Base-by-base conservation (phyloP, 2,329 filamentous ascomycete genomes). In the Fusarium odoratissimum region DNA sequence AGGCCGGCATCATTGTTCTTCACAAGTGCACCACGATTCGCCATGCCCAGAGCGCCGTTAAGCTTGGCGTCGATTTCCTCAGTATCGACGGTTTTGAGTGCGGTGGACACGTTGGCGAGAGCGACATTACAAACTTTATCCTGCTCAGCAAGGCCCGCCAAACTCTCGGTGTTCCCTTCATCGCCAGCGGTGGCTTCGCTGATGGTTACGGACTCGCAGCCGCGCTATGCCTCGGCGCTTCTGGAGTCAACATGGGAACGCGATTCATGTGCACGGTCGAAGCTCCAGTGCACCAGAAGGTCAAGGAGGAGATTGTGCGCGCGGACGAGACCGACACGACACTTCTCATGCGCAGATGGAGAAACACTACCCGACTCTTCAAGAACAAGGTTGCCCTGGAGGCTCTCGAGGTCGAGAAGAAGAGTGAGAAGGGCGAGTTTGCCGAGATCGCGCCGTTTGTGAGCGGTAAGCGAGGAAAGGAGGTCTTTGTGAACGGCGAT, bases 21-120 rank as follows among this genome's bases (percentile, higher is more conserved):
- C 96, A 99, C 89, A 99, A 99, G 86, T 98, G 96, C 87, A 99
- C 96, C 13, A 97, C 94, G 9, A 97, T 99, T 84, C 88, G 95
- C 61, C 96, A 99, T 81, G 96, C 96, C 25, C 90, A 94, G 82
- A 95, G 92, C 74, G 96, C 96, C 54, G 89, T 97, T 66, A 97
- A 97, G 84, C 91, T 98, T 42, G 96, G 96, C 72, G 96, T 98
- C 8, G 96, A 99, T 83, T 98, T 99, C 84, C 85, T 99, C 64
- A 95, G 92, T 75, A 98, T 99, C 77, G 96, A 99, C 80, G 96
- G 96, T 46, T 98, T 99, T 80, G 96, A 99, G 83, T 99, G 96
- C 84, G 96, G 95, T 46, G 96, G 88, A 74, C 93, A 96, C 85
- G 93, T 96, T 61, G 93, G 93, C 80, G 93, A 96, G 86, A 91